A percentile compares a stretch with the other conserved stretches of the same genome.
Conservation (phyloP, 495 filamentous ascomycete species). For the Penicillium angulare region DNA sequence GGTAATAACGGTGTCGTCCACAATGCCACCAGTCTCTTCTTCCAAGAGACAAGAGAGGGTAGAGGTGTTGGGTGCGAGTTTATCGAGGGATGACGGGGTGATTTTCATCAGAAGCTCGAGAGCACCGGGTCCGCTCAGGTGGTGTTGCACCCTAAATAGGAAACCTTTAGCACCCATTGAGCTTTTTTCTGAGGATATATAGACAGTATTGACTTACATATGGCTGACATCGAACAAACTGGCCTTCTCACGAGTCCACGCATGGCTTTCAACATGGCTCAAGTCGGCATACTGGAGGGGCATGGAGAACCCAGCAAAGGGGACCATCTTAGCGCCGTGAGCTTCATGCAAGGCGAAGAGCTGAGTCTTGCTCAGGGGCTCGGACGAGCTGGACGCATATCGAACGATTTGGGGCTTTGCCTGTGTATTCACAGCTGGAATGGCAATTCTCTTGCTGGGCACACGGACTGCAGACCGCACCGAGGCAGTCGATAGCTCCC, state of each 20-base stretch:
- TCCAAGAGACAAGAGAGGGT: slow-evolving; percentile 81
- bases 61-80: slow-evolving; percentile 57
- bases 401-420: slow-evolving; percentile 30
- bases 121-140: slow-evolving; percentile 75
- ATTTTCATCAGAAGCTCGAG: slow-evolving; percentile 73
- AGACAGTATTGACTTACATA: slow-evolving; percentile 51
- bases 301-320: slow-evolving; percentile 94
- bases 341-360: slow-evolving; percentile 80
- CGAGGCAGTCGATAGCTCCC: slow-evolving; percentile 35
- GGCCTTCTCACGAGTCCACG: slow-evolving; percentile 80
- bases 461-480: slow-evolving; percentile 24
- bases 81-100: slow-evolving; percentile 67
- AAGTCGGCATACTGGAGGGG: slow-evolving; percentile 81
- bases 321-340: slow-evolving; percentile 89
- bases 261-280: slow-evolving; percentile 74
- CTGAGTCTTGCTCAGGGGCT: slow-evolving; percentile 63
- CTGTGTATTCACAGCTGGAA: slow-evolving; percentile 17
- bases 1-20: slow-evolving; percentile 91
- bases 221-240: slow-evolving; percentile 84
- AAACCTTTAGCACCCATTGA: slow-evolving; percentile 5
- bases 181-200: background rate
- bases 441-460: slow-evolving; percentile 15
- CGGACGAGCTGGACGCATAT: slow-evolving; percentile 61
- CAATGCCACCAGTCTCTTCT: slow-evolving; percentile 79
- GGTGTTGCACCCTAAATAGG: slow-evolving; percentile 59